Evolutionary conservation across 257 asterid genomes (phyloP), one percentile per base, ranked within the genome.

Genomic region (Gentiana straminea): DNA sequence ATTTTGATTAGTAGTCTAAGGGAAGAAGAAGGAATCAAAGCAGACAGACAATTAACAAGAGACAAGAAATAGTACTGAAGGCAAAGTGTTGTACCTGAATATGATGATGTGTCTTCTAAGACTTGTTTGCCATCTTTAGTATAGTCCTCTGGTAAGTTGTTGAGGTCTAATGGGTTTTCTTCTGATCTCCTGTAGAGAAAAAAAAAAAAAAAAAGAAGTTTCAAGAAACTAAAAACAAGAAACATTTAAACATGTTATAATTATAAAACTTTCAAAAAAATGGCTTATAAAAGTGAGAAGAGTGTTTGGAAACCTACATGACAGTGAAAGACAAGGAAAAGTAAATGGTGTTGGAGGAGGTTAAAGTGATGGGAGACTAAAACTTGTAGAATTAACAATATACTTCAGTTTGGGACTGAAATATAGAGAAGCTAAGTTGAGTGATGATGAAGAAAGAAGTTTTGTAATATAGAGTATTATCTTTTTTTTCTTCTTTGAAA

Each of bases 101-200:
- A 79, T 47, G 95, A 87, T 73, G 95, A 84, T 70, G 65, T 81
- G 84, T 81, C 89, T n/a, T 81, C 95, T 57, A 73, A 68, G 59
- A 55, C 53, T 65, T 80, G 77, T 74, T 77, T 81, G 41, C 73
- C 84, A 65, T 79, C 93, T 76, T 79, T 79, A 32, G 67, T 63
- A 73, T 75, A 81, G 63, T 87, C 98, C 76, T 79, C 98, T 33
- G 98, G 98, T 68, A 91, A 81, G 81, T 84, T 87, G 79, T 91
- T 91, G 74, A 91, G 98, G 74, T 91, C 98, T 73, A 91, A 73
- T 3, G 89, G 89, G 49, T 77, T 87, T 64, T 70, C 84, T 67
- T 81, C 84, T 59, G 90, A 63, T 78, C 96, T 86, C 96, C 98
- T 91, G 85, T 49, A 55, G 55, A 63, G 61, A 37, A 5, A 32